phyloP scores from a whole-genome alignment of 2,329 filamentous ascomycete species.

The Sporothrix schenckii region DNA sequence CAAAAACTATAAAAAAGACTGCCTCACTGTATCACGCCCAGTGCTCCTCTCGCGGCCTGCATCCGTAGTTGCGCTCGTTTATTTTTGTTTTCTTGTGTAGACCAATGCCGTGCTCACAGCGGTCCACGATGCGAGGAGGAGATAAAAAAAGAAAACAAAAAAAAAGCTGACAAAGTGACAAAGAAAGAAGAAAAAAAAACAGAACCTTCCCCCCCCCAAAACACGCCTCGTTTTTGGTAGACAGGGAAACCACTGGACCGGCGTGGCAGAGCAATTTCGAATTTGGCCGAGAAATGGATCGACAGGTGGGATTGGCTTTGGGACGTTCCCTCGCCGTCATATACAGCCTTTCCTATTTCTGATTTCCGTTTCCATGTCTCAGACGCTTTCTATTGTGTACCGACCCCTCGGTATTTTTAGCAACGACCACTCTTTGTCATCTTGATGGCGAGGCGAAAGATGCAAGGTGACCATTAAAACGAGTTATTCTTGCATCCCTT shows the following conservation, averaged over 20 bases:
- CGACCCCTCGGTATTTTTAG: background rate
- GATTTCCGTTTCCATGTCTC: background rate
- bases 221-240: slow-evolving; percentile 1
- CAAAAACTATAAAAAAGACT: slow-evolving; percentile 13
- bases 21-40: background rate
- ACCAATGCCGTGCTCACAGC: background rate
- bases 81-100: background rate
- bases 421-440: too few relatives aligned
- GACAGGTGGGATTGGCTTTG: slow-evolving; percentile 11
- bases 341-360: slow-evolving; percentile 17
- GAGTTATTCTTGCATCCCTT: background rate
- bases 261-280: background rate
- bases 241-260: background rate
- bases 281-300: slow-evolving; percentile 31
- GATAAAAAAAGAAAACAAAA: background rate
- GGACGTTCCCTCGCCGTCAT: background rate
- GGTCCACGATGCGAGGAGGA: background rate
- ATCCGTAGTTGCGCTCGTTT: background rate
- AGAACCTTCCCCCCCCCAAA: background rate
- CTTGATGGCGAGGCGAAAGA: too few relatives aligned
- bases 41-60: background rate
- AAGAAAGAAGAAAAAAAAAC: background rate
- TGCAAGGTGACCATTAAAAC: too few relatives aligned
- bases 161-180: background rate
- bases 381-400: background rate